Conservation (phyloP, 2,329 filamentous ascomycete genomes). For the Colletotrichum melonis region DNA sequence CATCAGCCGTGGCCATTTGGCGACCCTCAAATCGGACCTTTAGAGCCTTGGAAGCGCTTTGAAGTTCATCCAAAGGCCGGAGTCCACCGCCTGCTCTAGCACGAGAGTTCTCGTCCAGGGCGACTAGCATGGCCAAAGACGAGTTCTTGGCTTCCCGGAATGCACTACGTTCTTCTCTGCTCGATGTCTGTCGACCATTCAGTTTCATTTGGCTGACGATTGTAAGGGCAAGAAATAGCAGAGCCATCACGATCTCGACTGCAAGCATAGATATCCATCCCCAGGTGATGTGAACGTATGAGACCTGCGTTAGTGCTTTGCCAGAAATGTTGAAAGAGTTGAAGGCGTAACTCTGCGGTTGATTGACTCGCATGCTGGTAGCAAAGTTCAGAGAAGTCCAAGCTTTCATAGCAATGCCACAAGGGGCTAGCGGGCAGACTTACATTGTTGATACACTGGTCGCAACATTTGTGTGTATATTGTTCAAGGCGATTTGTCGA, state of each 20-base stretch:
- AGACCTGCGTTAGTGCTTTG: slow-evolving; percentile 1
- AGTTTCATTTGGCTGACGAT: not conserved
- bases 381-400: not conserved
- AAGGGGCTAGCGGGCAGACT: not conserved
- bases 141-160: not conserved
- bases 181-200: not conserved
- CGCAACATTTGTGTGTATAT: not conserved
- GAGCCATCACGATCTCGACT: not conserved
- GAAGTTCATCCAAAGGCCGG: not conserved
- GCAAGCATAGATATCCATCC: slow-evolving; percentile 2
- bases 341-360: not conserved
- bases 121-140: not conserved
- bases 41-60: not conserved
- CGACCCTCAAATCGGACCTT: not conserved
- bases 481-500: not conserved
- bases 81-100: slow-evolving; percentile 1
- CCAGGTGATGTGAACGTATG: slow-evolving; percentile 16
- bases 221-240: not conserved
- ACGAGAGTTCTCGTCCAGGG: not conserved
- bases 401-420: not conserved
- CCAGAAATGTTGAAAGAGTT: not conserved
- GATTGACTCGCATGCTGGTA: not conserved
- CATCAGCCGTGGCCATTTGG: not conserved
- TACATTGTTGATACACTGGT: not conserved
- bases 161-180: not conserved